Evolutionary conservation across 176 grass and related monocot genomes (phyloP), one percentile per base, ranked within the genome.

Genomic region (Zea luxurians): DNA sequence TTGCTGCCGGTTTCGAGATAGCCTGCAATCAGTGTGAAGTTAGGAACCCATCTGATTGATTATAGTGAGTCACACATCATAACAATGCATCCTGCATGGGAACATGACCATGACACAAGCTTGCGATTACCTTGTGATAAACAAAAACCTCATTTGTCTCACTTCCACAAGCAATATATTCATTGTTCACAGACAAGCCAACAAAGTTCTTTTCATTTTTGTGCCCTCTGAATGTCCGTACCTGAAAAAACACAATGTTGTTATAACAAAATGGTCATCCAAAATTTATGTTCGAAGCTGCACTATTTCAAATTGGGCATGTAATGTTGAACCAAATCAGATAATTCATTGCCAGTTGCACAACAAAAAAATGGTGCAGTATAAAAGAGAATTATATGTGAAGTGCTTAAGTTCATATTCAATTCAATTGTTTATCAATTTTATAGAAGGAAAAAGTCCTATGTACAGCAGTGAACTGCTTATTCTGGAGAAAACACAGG

Each of bases 141-240:
- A 88, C 90, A 78, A 89, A 93, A 73, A 99, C 96, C 70, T 99
- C 92, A 82, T 99, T 99, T 40, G 96, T 99, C 85, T 99, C 96
- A 74, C 96, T 99, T 50, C 96, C 96, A 70, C 96, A 99, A 85
- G 96, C 90, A 88, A 96, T 93, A 61, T 99, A 99, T 38, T 96
- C 96, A 37, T 74, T 91, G 84, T 91, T 96, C 13, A 89, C 96
- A 44, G 92, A 90, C 16, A 99, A 76, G 13, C 96, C 96, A 45
- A 99, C 96, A 27, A 99, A 99, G 73, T 99, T 99, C 82, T 99
- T 99, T 77, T 99, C 96, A 77, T 99, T 99, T n/a, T 83, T 93
- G 84, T 99, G 96, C 42, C 96, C 96, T 89, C 86, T 99, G 85
- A 99, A 95, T 6, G 92, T 99, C 76, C 96, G 89, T 61, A 95